A percentile compares a stretch with the other conserved stretches of the same genome.
These are phyloP conservation scores for Penicillium sp. DNA, from an alignment of 2,329 filamentous ascomycete species.

Conservation along the genomic window DNA sequence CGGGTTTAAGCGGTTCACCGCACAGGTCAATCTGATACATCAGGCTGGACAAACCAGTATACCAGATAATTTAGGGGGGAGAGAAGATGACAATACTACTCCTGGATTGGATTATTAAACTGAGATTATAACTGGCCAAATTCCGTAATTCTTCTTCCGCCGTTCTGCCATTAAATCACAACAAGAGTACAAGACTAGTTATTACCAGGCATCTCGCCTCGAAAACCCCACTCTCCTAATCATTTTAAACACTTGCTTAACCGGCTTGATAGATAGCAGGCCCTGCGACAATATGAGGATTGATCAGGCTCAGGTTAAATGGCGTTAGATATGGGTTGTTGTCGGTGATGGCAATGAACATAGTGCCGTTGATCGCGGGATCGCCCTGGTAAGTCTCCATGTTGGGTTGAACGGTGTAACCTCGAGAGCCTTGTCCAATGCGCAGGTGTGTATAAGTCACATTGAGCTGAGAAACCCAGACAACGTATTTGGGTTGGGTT, in stretches of 20 bases:
- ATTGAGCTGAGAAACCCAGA: slow-evolving; percentile 79
- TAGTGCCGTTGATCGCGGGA: slow-evolving; percentile 74
- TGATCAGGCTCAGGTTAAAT: slow-evolving; percentile 75
- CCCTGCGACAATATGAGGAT: slow-evolving; percentile 73
- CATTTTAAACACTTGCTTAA: too few relatives aligned
- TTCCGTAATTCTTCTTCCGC: too few relatives aligned
- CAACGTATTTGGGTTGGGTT: slow-evolving; percentile 66
- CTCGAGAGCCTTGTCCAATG: slow-evolving; percentile 55
- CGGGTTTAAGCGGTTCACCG: slow-evolving; percentile 4
- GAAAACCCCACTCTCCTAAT: too few relatives aligned
- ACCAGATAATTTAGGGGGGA: too few relatives aligned
- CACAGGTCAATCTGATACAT: too few relatives aligned
- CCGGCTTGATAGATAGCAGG: slow-evolving; percentile 78
- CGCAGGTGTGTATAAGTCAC: slow-evolving; percentile 69
- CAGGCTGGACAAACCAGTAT: too few relatives aligned
- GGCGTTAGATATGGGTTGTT: slow-evolving; percentile 69
- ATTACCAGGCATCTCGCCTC: too few relatives aligned
- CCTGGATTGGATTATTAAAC: too few relatives aligned
- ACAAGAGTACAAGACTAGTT: too few relatives aligned
- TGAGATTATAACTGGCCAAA: too few relatives aligned
- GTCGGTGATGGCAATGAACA: slow-evolving; percentile 79
- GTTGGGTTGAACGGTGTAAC: slow-evolving; percentile 74
- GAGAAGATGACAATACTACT: too few relatives aligned
- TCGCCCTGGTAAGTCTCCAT: slow-evolving; percentile 69
- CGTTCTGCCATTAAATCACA: too few relatives aligned